phyloP scores from a whole-genome alignment of 768 basidiomycete genomes.

The Tulasnella sp. region DNA sequence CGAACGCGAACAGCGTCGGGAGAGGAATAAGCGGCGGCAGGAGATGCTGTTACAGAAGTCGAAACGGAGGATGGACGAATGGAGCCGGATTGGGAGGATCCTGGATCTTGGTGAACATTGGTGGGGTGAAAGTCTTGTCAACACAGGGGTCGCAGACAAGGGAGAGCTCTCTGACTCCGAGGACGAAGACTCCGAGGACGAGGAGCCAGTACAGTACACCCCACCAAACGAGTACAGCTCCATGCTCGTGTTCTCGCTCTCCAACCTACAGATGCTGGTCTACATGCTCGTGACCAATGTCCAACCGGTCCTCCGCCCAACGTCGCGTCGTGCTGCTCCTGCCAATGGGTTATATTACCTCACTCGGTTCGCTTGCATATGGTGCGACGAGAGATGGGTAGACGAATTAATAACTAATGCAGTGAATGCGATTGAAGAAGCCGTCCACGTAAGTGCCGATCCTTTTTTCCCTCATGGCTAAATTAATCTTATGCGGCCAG shows the following conservation, averaged over 20 bases:
- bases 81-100: constrained; percentile 26
- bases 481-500: too few relatives aligned
- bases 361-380: constrained; percentile 81
- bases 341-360: constrained; percentile 87
- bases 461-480: constrained; percentile 13
- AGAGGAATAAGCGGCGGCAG: constrained; percentile 48
- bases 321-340: constrained; percentile 49
- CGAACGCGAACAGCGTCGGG: constrained; percentile 48
- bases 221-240: constrained; percentile 63
- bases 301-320: constrained; percentile 47
- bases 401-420: constrained; percentile 87
- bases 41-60: constrained; percentile 40
- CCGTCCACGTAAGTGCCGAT: constrained; percentile 63
- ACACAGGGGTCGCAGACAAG: constrained; percentile 6
- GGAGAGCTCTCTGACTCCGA: constrained; percentile 31
- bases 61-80: constrained; percentile 40
- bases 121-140: constrained; percentile 40
- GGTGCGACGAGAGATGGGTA: constrained; percentile 83
- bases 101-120: constrained; percentile 39
- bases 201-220: constrained; percentile 43
- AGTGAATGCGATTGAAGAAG: constrained; percentile 83
- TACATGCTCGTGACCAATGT: constrained; percentile 71
- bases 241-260: constrained; percentile 89
- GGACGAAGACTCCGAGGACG: constrained; percentile 34
- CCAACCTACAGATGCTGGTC: constrained; percentile 62